phyloP scores from a whole-genome alignment of 768 basidiomycete genomes.

The Strobilomyces dryophilus region DNA sequence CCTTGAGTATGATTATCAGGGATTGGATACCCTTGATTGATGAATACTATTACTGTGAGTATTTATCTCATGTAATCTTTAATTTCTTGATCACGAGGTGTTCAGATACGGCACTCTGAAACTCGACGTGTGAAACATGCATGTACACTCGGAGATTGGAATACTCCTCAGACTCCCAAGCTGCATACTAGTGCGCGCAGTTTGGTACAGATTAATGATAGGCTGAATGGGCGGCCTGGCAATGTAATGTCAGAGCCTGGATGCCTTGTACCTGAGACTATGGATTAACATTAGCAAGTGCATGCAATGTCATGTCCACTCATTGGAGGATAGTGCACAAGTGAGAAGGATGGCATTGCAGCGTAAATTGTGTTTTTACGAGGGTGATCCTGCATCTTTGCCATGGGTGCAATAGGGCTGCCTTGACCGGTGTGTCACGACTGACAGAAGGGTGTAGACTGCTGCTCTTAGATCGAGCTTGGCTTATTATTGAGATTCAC shows the following conservation, averaged over 20 bases:
- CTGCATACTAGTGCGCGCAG: background rate
- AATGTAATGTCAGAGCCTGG: background rate
- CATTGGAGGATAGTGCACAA: too few species aligned
- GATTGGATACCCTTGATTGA: conserved; percentile 90
- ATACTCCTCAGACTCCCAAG: background rate
- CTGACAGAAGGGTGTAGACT: too few species aligned
- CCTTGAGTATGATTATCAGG: conserved; percentile 65
- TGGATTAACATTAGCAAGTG: background rate
- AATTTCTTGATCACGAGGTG: conserved; percentile 4
- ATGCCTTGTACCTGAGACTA: background rate
- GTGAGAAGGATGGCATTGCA: too few species aligned
- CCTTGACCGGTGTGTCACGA: too few species aligned
- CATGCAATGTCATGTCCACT: background rate
- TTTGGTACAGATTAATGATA: background rate
- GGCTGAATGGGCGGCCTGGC: background rate
- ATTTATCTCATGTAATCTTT: background rate
- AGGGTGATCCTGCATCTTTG: too few species aligned
- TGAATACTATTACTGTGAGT: conserved; percentile 87
- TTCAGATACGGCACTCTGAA: conserved; percentile 44
- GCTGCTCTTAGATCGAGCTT: too few species aligned
- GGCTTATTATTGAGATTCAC: too few species aligned
- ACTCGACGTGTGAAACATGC: background rate
- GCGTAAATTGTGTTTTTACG: too few species aligned
- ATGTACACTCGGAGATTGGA: conserved; percentile 2
- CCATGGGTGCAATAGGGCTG: too few species aligned